Percentiles rank a stretch among this genome's conserved stretches.
These are phyloP conservation scores for Fusarium keratoplasticum DNA, from an alignment of 2,329 filamentous ascomycete species.

Conservation along the genomic window DNA sequence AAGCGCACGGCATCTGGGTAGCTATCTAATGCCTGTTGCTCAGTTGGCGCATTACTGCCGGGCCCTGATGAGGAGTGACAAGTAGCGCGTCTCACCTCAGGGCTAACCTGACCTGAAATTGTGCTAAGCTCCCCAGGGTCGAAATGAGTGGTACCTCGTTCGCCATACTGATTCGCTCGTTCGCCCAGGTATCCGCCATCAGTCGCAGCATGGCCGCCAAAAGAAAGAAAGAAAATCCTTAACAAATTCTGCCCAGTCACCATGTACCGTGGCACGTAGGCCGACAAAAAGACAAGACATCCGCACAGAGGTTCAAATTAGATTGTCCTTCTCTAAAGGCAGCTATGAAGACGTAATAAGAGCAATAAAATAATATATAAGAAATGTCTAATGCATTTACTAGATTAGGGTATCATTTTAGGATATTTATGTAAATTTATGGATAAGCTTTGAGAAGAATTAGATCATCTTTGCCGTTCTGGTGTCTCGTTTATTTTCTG, in stretches of 20 bases:
- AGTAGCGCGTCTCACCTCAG: constrained; percentile 36
- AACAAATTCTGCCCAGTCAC: constrained; percentile 28
- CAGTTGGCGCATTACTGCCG: constrained; percentile 8
- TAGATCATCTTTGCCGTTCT: not conserved
- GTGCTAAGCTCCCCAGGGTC: constrained; percentile 21
- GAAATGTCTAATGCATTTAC: not conserved
- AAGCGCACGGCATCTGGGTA: constrained; percentile 6
- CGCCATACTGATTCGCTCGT: not conserved
- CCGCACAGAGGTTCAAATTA: not conserved
- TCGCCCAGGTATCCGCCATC: constrained; percentile 7
- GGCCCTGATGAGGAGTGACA: constrained; percentile 21
- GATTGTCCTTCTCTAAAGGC: not conserved
- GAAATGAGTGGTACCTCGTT: constrained; percentile 19
- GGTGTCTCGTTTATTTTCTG: not conserved
- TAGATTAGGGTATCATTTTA: not conserved
- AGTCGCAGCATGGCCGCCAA: constrained; percentile 7
- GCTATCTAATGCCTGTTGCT: constrained; percentile 9
- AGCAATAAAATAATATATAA: not conserved
- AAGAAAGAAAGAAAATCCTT: constrained; percentile 21
- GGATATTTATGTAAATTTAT: not conserved
- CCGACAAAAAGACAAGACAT: no score
- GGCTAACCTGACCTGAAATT: constrained; percentile 28
- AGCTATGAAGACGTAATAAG: not conserved
- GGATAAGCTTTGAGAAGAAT: not conserved
- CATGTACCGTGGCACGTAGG: constrained; percentile 2